These are phyloP conservation scores for Bruguiera gymnorhiza DNA, from an alignment of 345 rosid genomes.

Conservation along the genomic window DNA sequence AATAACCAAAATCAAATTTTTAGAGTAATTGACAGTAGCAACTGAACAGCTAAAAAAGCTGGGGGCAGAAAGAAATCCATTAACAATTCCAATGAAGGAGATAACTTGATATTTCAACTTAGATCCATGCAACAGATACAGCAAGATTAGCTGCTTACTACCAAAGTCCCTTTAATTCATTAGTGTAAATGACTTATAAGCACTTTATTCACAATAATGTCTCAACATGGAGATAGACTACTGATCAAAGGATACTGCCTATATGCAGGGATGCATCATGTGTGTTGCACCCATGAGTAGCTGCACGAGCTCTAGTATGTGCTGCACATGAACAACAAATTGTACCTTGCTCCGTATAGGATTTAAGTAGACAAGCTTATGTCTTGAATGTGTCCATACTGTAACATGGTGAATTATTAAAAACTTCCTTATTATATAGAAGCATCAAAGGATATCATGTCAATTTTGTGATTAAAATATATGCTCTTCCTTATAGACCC, in stretches of 20 bases:
- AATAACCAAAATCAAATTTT: slow-evolving; percentile 15
- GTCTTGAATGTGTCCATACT: not conserved
- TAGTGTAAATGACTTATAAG: too few relatives aligned
- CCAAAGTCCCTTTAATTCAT: too few relatives aligned
- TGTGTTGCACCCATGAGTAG: too few relatives aligned
- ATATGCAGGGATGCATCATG: too few relatives aligned
- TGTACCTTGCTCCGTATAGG: too few relatives aligned
- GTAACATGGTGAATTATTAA: not conserved
- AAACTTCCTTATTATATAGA: not conserved
- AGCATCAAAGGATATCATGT: not conserved
- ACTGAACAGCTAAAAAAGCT: slow-evolving; percentile 7
- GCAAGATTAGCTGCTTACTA: not conserved
- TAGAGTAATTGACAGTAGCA: slow-evolving; percentile 8
- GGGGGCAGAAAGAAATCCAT: not conserved
- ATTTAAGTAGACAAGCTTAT: too few relatives aligned
- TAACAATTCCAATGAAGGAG: slow-evolving; percentile 3
- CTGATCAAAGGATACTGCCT: too few relatives aligned
- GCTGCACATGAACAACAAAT: too few relatives aligned
- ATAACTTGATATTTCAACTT: not conserved
- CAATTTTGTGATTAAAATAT: not conserved
- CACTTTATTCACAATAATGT: too few relatives aligned
- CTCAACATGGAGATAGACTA: too few relatives aligned
- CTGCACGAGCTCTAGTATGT: too few relatives aligned
- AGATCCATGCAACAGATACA: slow-evolving; percentile 2
- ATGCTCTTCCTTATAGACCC: too few relatives aligned